phyloP scores from a whole-genome alignment of 148 eudicot species.

The Talinum fruticosum region DNA sequence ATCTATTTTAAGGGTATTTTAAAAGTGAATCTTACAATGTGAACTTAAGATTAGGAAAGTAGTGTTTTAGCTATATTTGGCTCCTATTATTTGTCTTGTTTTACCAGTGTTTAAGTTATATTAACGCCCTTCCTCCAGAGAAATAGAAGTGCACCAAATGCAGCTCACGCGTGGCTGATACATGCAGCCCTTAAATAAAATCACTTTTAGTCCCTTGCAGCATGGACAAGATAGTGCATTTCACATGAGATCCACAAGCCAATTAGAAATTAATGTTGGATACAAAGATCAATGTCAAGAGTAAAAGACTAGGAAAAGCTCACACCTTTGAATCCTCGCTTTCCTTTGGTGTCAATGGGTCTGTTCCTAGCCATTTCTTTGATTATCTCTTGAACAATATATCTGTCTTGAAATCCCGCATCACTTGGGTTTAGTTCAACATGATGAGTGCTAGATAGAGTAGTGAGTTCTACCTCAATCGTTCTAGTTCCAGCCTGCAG shows the following conservation, averaged over 20 bases:
- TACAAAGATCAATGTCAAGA: not conserved
- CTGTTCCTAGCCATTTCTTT: conserved; percentile 98
- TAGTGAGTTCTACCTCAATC: conserved; percentile 87
- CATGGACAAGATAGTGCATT: not conserved
- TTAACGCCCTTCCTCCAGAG: too few species aligned
- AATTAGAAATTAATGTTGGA: not conserved
- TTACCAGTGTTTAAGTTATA: too few species aligned
- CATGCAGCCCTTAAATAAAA: not conserved
- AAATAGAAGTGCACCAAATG: too few species aligned
- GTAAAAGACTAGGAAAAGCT: not conserved
- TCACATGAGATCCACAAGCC: not conserved
- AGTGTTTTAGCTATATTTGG: too few species aligned
- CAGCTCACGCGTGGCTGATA: too few species aligned
- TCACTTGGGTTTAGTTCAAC: conserved; percentile 93
- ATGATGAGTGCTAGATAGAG: conserved; percentile 84
- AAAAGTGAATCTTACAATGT: too few species aligned
- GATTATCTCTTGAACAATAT: conserved; percentile 91
- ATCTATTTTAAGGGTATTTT: too few species aligned
- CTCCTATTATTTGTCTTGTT: too few species aligned
- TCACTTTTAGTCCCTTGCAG: not conserved
- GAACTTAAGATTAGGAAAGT: too few species aligned
- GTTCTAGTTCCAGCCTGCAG: conserved; percentile 83
- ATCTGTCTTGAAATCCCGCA: conserved; percentile 96
- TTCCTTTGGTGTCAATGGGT: conserved; percentile 88
- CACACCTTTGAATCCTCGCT: conserved; percentile 85